phyloP scores from a whole-genome alignment of 2,329 filamentous ascomycete species.

The Fusarium anguioides region DNA sequence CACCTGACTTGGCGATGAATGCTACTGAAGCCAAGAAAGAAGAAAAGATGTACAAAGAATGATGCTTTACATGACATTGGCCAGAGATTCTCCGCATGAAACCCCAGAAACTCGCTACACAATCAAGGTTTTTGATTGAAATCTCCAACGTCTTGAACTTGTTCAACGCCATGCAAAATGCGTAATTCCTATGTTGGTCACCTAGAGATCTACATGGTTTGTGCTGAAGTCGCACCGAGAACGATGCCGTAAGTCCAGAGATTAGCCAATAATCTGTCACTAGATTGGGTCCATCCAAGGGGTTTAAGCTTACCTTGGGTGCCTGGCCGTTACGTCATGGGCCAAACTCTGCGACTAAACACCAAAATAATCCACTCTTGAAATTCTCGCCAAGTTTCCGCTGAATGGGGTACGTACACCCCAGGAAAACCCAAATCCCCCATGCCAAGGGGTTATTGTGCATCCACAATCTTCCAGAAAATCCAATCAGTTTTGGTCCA shows the following conservation, averaged over 20 bases:
- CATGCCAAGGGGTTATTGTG: conserved; percentile 15
- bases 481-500: conserved; percentile 14
- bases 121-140: conserved; percentile 26
- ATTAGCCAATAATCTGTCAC: background rate
- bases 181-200: background rate
- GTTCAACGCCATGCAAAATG: background rate
- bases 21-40: background rate
- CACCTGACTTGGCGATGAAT: conserved; percentile 28
- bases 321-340: conserved; percentile 43
- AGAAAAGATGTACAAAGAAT: background rate
- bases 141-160: background rate
- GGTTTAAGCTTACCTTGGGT: conserved; percentile 44
- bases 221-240: conserved; percentile 36
- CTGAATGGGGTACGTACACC: conserved; percentile 2
- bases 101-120: conserved; percentile 29
- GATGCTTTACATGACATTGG: background rate
- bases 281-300: conserved; percentile 21
- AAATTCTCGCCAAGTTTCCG: conserved; percentile 16
- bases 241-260: conserved; percentile 35
- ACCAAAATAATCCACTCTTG: conserved; percentile 5
- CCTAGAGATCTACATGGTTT: conserved; percentile 25
- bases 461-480: conserved; percentile 34
- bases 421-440: conserved; percentile 16
- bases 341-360: conserved; percentile 14
- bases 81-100: conserved; percentile 12